phyloP scores from a whole-genome alignment of 495 filamentous ascomycete genomes.

The Aspergillus sclerotioniger region DNA sequence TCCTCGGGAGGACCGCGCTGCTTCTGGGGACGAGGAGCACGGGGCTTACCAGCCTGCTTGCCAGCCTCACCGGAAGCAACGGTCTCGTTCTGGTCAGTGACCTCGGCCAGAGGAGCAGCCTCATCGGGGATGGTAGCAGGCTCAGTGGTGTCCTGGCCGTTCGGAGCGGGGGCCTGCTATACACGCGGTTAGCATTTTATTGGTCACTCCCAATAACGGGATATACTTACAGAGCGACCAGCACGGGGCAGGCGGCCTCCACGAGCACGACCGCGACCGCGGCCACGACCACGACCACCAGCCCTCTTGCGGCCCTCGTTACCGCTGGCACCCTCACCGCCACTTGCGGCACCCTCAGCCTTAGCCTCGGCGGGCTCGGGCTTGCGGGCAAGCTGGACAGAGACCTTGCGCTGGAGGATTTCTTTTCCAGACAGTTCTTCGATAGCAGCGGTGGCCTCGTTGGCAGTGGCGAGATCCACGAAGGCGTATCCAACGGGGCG shows the following conservation, averaged over 20 bases:
- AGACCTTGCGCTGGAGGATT: slow-evolving; percentile 96
- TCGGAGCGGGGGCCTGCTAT: slow-evolving; percentile 15
- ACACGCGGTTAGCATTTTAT: slow-evolving; percentile 5
- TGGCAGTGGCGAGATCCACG: slow-evolving; percentile 91
- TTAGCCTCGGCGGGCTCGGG: slow-evolving; percentile 81
- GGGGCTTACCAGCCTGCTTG: slow-evolving; percentile 55
- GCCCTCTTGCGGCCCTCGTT: slow-evolving; percentile 77
- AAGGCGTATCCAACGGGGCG: slow-evolving; percentile 99
- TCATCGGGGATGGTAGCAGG: slow-evolving; percentile 22
- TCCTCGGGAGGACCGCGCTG: slow-evolving; percentile 96
- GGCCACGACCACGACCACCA: slow-evolving; percentile 71
- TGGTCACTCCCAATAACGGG: not conserved
- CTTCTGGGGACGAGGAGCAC: slow-evolving; percentile 49
- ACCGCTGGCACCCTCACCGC: slow-evolving; percentile 64
- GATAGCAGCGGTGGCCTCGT: slow-evolving; percentile 92
- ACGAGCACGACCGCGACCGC: slow-evolving; percentile 72
- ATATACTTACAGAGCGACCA: slow-evolving; percentile 64
- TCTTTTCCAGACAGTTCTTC: slow-evolving; percentile 91
- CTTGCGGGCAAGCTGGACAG: slow-evolving; percentile 96
- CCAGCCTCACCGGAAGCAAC: slow-evolving; percentile 58
- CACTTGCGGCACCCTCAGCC: slow-evolving; percentile 64
- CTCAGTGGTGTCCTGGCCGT: slow-evolving; percentile 26
- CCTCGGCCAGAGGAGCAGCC: slow-evolving; percentile 39
- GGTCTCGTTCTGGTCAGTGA: slow-evolving; percentile 54
- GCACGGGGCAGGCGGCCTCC: slow-evolving; percentile 62